A percentile compares a stretch with the other conserved stretches of the same genome.
Conservation (phyloP, 176 grass and related monocot species). For the Aegilops umbellulata region DNA sequence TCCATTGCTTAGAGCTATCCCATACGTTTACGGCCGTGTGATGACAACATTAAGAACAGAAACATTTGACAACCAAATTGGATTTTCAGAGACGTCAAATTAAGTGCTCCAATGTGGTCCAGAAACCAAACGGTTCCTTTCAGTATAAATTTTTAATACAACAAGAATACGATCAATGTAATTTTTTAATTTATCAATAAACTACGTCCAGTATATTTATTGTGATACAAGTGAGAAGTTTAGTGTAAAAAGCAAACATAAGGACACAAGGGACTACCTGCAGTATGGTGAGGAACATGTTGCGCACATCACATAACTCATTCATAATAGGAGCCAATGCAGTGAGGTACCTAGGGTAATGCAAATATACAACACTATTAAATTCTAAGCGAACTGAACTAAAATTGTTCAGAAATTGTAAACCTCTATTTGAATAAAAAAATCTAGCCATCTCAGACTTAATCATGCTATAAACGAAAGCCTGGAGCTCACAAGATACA, state of each 20-base stretch:
- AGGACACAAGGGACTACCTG: conserved; percentile 47
- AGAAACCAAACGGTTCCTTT: not conserved
- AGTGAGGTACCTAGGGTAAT: conserved; percentile 51
- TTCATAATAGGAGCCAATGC: conserved; percentile 53
- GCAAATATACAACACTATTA: not conserved
- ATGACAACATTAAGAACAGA: not conserved
- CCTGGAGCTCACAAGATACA: not conserved
- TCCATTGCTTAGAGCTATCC: not conserved
- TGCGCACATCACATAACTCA: conserved; percentile 63
- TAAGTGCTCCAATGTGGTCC: too few species aligned
- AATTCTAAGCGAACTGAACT: not conserved
- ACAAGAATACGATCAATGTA: not conserved
- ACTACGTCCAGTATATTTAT: not conserved
- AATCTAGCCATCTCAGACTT: not conserved
- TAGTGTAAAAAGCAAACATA: not conserved
- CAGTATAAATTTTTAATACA: not conserved
- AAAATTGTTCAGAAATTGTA: not conserved
- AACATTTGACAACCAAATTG: not conserved
- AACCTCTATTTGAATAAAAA: not conserved
- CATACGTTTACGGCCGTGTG: not conserved
- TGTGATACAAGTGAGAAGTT: not conserved
- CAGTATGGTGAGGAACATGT: conserved; percentile 73
- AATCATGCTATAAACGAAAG: not conserved
- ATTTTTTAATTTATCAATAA: not conserved
- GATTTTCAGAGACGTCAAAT: not conserved